phyloP scores from a whole-genome alignment of 345 rosid species.

The Euphorbia peplus region DNA sequence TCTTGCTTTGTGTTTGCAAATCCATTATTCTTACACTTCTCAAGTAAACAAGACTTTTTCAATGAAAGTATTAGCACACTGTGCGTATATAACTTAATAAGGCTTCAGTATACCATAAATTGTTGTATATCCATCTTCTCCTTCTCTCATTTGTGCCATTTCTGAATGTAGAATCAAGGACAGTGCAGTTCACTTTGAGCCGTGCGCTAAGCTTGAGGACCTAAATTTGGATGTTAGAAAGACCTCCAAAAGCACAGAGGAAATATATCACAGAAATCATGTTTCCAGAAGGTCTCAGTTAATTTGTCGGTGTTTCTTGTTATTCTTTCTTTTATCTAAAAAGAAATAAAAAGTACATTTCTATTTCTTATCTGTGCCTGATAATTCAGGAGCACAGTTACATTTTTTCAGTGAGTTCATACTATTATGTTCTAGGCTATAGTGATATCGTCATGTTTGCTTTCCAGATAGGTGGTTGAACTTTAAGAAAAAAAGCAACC shows the following conservation, averaged over 20 bases:
- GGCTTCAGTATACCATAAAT: neutral
- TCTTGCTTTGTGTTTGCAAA: constrained; percentile 7
- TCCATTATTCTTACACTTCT: neutral
- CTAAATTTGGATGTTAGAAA: constrained; percentile 66
- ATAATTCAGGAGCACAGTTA: neutral
- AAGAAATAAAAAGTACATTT: neutral
- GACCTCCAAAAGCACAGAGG: constrained; percentile 36
- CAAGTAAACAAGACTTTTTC: neutral
- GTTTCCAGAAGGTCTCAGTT: constrained; percentile 37
- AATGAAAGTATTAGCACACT: neutral
- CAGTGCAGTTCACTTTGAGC: constrained; percentile 55
- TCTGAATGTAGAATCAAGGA: constrained; percentile 38
- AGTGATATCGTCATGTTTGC: neutral
- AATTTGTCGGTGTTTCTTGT: constrained; percentile 7
- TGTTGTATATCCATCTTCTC: constrained; percentile 3
- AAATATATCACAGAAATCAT: constrained; percentile 26
- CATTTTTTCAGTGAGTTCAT: neutral
- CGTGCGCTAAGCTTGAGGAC: constrained; percentile 71
- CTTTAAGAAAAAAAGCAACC: too few species aligned
- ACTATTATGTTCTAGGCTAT: neutral
- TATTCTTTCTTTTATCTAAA: neutral
- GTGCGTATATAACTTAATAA: neutral
- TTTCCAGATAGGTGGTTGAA: neutral
- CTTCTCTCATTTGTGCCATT: constrained; percentile 11
- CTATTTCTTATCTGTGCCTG: neutral